Conservation (phyloP, 352 stramenopile genomes). For the Pythium rishiriense region DNA sequence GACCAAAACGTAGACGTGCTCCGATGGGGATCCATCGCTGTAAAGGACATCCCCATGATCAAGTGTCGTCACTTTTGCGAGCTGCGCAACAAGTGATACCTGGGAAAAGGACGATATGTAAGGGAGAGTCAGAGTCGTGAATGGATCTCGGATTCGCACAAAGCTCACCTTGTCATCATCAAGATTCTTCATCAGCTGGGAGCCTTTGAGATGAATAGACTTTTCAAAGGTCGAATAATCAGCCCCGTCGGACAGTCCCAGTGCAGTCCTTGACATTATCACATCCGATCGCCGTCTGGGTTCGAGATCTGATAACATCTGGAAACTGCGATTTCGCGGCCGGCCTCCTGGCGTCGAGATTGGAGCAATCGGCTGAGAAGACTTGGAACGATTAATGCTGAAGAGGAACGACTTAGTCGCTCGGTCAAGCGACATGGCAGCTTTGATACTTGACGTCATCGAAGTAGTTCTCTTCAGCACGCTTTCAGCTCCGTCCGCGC, state of each 20-base stretch:
- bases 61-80: constrained; percentile 65
- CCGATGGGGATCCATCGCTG: constrained; percentile 38
- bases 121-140: no score
- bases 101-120: no score
- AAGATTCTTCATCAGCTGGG: constrained; percentile 79
- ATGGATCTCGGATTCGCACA: no score
- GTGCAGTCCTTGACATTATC: constrained; percentile 28
- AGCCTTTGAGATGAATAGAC: constrained; percentile 83
- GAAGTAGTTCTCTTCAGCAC: constrained; percentile 58
- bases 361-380: constrained; percentile 28
- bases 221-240: constrained; percentile 86
- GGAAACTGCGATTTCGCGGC: constrained; percentile 48
- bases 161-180: constrained; percentile 73
- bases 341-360: constrained; percentile 35
- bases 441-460: constrained; percentile 65
- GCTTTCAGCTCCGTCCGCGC: constrained; percentile 29
- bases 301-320: constrained; percentile 18
- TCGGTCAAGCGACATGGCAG: constrained; percentile 62
- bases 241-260: constrained; percentile 36
- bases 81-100: constrained; percentile 72
- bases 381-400: constrained; percentile 58
- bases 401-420: constrained; percentile 76
- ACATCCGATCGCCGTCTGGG: constrained; percentile 29
- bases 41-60: constrained; percentile 62
- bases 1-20: constrained; percentile 67